Conservation (phyloP, 768 basidiomycete genomes). For the Collybiopsis luxurians region DNA sequence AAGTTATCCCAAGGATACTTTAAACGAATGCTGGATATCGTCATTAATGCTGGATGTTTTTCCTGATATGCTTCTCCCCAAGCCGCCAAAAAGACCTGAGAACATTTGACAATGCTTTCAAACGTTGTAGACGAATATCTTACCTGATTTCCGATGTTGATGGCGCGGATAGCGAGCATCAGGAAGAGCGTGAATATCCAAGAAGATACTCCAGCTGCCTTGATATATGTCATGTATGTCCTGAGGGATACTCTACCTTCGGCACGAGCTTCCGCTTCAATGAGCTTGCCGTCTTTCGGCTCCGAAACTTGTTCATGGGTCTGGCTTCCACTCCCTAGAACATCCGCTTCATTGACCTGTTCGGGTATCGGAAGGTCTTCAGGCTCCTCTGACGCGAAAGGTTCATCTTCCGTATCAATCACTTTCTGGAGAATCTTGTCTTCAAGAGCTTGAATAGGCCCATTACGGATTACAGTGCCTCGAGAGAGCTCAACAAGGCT, state of each 20-base stretch:
- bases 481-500: slow-evolving; percentile 59
- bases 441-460: slow-evolving; percentile 46
- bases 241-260: slow-evolving; percentile 59
- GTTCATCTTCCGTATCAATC: slow-evolving; percentile 45
- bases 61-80: slow-evolving; percentile 69
- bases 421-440: slow-evolving; percentile 42
- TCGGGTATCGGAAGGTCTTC: slow-evolving; percentile 16
- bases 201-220: slow-evolving; percentile 52
- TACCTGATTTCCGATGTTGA: slow-evolving; percentile 61
- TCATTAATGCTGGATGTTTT: slow-evolving; percentile 17
- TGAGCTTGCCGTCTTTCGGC: slow-evolving; percentile 44
- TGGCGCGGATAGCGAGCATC: slow-evolving; percentile 51
- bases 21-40: slow-evolving; percentile 12
- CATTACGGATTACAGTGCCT: slow-evolving; percentile 49
- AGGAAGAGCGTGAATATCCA: slow-evolving; percentile 54
- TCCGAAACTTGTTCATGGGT: not conserved
- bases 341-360: slow-evolving; percentile 33
- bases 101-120: not conserved
- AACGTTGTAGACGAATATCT: not conserved
- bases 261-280: slow-evolving; percentile 63
- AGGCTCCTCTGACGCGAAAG: slow-evolving; percentile 19
- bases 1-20: slow-evolving; percentile 44
- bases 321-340: slow-evolving; percentile 3
- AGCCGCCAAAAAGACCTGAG: slow-evolving; percentile 59
- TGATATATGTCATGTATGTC: slow-evolving; percentile 64